Base-by-base conservation (phyloP, 768 basidiomycete genomes). In the Kondoa malvinella region DNA sequence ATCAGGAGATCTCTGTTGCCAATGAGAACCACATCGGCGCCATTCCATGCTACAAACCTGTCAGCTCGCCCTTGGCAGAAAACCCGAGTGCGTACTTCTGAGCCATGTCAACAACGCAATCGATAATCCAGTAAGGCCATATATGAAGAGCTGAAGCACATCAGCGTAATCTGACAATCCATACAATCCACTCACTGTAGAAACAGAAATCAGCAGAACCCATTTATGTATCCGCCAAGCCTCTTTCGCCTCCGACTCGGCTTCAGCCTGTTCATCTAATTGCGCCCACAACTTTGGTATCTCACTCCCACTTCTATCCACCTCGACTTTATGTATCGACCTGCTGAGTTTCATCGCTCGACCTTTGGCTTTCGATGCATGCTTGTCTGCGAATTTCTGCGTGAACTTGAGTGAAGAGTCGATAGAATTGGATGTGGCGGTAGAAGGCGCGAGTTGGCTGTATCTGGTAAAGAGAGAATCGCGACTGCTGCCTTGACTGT, bases 161-260 rank as follows among this genome's bases (percentile, higher is more conserved):
- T 33, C 34, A 58, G 25, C 16, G 34, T 3, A 4, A 33, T 27
- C 34, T 33, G 64, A 50, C 12, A 25, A 3, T 33, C 26, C 8
- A 1, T 61, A n/a, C 25, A 30, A 56, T 12, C 2, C 21, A 72
- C 76, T 72, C 57, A 86, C 81, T 4, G 79, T 78, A 29, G 77
- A 75, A 2, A 84, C 79, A 2, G 85, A 86, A 17, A 83, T 60
- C 21, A 86, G 73, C 56, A 87, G 75, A 30, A 78, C 80, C 83
- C 83, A 85, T 76, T 86, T 87, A 73, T 81, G 81, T n/a, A 68
- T 66, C 17, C 83, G 83, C 86, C 86, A 87, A n/a, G 76, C 72
- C 34, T 78, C 80, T 16, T 79, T 72, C 34, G 75, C 72, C 62
- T 79, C 78, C 57, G 61, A 29, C 25, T 27, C 61, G 3, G 63